Conservation (phyloP, 2,329 filamentous ascomycete genomes). For the Plenodomus biglobosus region DNA sequence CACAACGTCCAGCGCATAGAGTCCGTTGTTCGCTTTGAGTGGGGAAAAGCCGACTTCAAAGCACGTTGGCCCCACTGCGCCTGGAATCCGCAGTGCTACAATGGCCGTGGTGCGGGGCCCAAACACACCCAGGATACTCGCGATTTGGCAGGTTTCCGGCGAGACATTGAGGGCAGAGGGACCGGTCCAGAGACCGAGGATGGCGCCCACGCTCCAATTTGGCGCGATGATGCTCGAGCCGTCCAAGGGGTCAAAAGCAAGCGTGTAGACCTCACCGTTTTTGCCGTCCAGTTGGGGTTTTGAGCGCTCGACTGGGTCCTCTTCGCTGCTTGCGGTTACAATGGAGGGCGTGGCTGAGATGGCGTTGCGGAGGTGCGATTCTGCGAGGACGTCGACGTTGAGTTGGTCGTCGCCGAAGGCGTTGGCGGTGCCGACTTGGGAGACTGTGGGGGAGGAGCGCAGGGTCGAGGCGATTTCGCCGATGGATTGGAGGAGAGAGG, state of each 20-base stretch:
- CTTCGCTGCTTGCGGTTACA: slow-evolving; percentile 62
- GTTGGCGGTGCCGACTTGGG: slow-evolving; percentile 46
- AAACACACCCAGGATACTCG: slow-evolving; percentile 38
- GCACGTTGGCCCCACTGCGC: slow-evolving; percentile 41
- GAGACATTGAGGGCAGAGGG: slow-evolving; percentile 23
- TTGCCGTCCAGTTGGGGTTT: slow-evolving; percentile 2
- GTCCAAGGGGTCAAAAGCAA: slow-evolving; percentile 66
- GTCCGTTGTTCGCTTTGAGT: slow-evolving; percentile 26
- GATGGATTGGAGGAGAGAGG: slow-evolving; percentile 17
- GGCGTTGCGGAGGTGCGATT: slow-evolving; percentile 57
- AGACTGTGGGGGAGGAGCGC: slow-evolving; percentile 17
- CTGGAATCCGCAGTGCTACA: slow-evolving; percentile 56
- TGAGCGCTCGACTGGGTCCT: slow-evolving; percentile 56
- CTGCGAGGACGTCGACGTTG: slow-evolving; percentile 60
- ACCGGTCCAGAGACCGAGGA: slow-evolving; percentile 58
- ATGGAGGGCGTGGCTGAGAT: slow-evolving; percentile 58
- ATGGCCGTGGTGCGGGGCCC: slow-evolving; percentile 49
- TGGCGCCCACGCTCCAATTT: slow-evolving; percentile 53
- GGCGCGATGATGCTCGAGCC: slow-evolving; percentile 59
- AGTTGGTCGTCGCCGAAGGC: slow-evolving; percentile 61
- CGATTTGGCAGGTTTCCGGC: slow-evolving; percentile 29
- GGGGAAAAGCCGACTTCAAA: slow-evolving; percentile 55
- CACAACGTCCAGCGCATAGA: slow-evolving; percentile 48
- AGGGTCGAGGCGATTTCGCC: slow-evolving; percentile 18
- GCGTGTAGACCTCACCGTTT: slow-evolving; percentile 50